Evolutionary conservation across 306 rosid species (phyloP).

Genomic region (Vigna mungo): DNA sequence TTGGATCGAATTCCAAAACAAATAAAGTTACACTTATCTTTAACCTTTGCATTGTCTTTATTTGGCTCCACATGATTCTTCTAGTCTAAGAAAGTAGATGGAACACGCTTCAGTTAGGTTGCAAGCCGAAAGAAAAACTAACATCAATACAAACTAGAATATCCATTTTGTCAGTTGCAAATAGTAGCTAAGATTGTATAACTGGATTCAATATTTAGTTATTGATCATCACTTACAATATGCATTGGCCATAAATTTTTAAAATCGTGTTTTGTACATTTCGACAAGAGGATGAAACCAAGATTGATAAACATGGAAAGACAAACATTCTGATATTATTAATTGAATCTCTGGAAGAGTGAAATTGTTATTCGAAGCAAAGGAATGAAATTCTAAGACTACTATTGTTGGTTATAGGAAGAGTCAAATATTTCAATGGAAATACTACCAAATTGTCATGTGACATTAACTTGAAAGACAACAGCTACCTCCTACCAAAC

Average conservation of each 20-base stretch:
- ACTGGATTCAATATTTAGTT: not conserved
- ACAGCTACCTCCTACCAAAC: conserved; percentile 41
- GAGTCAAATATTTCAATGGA: conserved; percentile 35
- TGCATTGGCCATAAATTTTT: conserved; percentile 2
- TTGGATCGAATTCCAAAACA: conserved; percentile 5
- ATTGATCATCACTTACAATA: conserved; percentile 3
- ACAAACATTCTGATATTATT: conserved; percentile 31
- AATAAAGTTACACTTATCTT: conserved; percentile 40
- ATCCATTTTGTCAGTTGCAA: conserved; percentile 10
- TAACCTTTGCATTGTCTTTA: too few species aligned
- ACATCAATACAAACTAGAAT: not conserved
- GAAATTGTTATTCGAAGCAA: conserved; percentile 28
- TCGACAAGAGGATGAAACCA: not conserved
- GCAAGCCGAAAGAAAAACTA: conserved; percentile 17
- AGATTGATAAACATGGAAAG: not conserved
- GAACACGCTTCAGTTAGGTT: not conserved
- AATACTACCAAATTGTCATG: conserved; percentile 36
- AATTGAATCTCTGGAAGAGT: conserved; percentile 29
- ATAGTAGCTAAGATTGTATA: conserved; percentile 22
- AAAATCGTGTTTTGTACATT: conserved; percentile 6
- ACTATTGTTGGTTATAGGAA: conserved; percentile 24
- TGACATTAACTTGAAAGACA: conserved; percentile 43
- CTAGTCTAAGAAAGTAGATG: not conserved
- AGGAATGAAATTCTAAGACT: conserved; percentile 16
- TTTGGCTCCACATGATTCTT: too few species aligned